Conservation (phyloP, 345 rosid species). For the Populus ilicifolia region DNA sequence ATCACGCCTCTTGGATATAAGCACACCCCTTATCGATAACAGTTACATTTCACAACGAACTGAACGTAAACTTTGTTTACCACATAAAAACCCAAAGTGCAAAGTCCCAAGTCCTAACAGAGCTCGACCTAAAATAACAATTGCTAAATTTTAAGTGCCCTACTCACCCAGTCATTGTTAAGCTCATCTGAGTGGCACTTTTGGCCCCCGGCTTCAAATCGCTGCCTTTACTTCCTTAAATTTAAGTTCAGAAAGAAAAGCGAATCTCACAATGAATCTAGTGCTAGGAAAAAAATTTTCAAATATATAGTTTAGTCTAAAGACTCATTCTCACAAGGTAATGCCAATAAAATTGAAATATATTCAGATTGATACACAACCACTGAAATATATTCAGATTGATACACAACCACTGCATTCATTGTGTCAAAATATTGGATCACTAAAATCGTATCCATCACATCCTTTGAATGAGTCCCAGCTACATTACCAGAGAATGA, state of each 20-base stretch:
- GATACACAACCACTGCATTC: not conserved
- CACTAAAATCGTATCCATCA: too few species aligned
- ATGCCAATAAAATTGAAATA: not conserved
- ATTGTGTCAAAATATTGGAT: not conserved
- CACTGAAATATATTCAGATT: not conserved
- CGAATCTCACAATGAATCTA: too few species aligned
- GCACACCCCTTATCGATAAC: too few species aligned
- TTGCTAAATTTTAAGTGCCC: too few species aligned
- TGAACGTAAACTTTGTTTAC: too few species aligned
- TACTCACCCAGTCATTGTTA: not conserved
- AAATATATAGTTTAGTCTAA: not conserved
- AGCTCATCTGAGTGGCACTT: not conserved
- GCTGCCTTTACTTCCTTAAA: not conserved
- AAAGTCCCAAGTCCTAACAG: too few species aligned
- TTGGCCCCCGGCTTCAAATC: not conserved
- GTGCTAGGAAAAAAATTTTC: too few species aligned
- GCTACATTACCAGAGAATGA: constrained; percentile 11
- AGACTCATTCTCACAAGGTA: not conserved
- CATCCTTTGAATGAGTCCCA: too few species aligned
- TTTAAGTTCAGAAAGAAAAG: not conserved
- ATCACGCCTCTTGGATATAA: not conserved
- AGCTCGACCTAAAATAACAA: too few species aligned
- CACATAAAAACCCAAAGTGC: too few species aligned
- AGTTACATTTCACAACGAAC: too few species aligned
- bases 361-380: not conserved